A percentile compares a stretch with the other conserved stretches of the same genome.
Conservation (phyloP, 129 eudicot genomes). For the Dittrichia graveolens region DNA sequence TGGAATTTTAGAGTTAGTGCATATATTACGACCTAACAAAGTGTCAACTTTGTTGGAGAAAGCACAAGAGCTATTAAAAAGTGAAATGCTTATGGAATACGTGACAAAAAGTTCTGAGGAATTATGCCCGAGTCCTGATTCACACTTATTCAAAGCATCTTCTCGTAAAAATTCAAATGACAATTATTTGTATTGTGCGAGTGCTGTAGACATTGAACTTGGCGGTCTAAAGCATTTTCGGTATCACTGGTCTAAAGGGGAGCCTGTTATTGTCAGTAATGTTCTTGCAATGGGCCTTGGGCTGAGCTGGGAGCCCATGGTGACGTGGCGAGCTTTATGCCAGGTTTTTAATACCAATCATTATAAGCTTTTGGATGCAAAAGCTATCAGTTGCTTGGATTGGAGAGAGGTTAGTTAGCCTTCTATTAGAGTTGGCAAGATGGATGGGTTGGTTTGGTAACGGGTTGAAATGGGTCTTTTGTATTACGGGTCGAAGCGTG, state of each 20-base stretch:
- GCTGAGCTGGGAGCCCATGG: conserved; percentile 85
- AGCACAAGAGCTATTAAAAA: conserved; percentile 36
- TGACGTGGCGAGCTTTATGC: conserved; percentile 78
- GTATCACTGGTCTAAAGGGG: conserved; percentile 63
- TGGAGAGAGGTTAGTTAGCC: conserved; percentile 57
- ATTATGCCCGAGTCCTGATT: not conserved
- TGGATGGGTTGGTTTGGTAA: too few relatives aligned
- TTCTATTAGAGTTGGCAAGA: too few relatives aligned
- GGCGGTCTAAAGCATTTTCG: conserved; percentile 56
- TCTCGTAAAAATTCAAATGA: conserved; percentile 47
- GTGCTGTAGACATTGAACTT: conserved; percentile 41
- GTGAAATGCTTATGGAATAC: not conserved
- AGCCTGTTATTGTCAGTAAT: conserved; percentile 65
- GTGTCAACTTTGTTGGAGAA: conserved; percentile 40
- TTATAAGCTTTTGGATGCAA: conserved; percentile 31
- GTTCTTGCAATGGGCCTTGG: conserved; percentile 59
- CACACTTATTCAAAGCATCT: conserved; percentile 45
- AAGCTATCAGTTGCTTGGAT: conserved; percentile 58
- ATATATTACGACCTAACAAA: conserved; percentile 16
- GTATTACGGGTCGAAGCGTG: too few relatives aligned
- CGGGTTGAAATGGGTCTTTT: too few relatives aligned
- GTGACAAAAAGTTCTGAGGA: not conserved
- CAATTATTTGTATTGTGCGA: conserved; percentile 54
- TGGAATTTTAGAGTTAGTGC: conserved; percentile 42
- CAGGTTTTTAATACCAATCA: conserved; percentile 38